phyloP scores from a whole-genome alignment of 2,329 filamentous ascomycete genomes.

The Leptosphaerulina australis region DNA sequence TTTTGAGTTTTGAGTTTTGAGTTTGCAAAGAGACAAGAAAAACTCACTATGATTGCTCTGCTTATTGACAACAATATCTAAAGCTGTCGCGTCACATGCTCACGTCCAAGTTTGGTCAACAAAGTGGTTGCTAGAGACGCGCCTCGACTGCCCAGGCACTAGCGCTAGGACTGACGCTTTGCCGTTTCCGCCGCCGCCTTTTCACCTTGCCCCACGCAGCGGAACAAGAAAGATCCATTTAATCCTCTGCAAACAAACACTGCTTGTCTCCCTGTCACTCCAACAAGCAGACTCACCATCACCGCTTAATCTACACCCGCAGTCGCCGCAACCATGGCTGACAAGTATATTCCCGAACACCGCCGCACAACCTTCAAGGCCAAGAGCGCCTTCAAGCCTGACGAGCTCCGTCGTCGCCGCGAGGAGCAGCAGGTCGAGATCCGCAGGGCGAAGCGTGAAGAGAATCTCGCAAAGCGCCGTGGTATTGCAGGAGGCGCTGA shows the following conservation, averaged over 20 bases:
- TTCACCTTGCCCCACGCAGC: conserved; percentile 44
- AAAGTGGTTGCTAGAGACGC: conserved; percentile 25
- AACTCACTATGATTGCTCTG: neutral
- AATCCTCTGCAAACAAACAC: conserved; percentile 43
- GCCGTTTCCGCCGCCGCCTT: conserved; percentile 42
- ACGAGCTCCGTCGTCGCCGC: conserved; percentile 95
- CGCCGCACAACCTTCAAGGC: conserved; percentile 99
- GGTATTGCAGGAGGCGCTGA: conserved; percentile 77
- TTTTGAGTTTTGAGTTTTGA: too few relatives aligned
- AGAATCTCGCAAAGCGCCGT: conserved; percentile 97
- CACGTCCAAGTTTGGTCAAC: neutral
- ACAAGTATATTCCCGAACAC: conserved; percentile 99
- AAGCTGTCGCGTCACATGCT: conserved; percentile 13
- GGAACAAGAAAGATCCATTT: conserved; percentile 31
- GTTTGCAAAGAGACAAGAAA: too few relatives aligned
- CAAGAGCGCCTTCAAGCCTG: conserved; percentile 98
- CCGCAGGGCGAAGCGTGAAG: conserved; percentile 96
- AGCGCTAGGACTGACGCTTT: conserved; percentile 31
- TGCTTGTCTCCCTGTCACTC: conserved; percentile 22
- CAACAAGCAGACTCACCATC: conserved; percentile 21
- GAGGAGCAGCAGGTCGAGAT: conserved; percentile 99
- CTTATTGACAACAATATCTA: neutral
- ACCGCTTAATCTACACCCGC: conserved; percentile 20
- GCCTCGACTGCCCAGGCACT: conserved; percentile 16
- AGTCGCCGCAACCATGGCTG: conserved; percentile 74